Percentiles rank a stretch among this genome's conserved stretches.
Evolutionary conservation across 1,139 yeast genomes (phyloP).

Genomic region (Blastobotrys petasosporus): DNA sequence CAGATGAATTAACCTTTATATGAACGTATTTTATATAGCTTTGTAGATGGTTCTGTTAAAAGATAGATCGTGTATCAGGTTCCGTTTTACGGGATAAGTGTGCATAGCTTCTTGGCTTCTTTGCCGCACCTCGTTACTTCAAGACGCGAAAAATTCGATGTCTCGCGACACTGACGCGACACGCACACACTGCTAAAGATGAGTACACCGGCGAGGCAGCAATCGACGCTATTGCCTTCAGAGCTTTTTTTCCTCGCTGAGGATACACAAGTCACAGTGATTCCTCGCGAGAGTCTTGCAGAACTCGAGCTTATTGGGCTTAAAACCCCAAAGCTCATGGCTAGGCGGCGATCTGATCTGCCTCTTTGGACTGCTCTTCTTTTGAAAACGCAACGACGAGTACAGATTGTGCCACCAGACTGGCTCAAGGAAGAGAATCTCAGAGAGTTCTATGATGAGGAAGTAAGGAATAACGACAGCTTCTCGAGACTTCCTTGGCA

Average conservation of each 20-base stretch:
- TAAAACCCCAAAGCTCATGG: slow-evolving; percentile 47
- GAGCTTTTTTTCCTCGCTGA: slow-evolving; percentile 85
- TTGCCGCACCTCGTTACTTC: not conserved
- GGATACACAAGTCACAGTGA: slow-evolving; percentile 61
- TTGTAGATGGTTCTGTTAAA: too few relatives aligned
- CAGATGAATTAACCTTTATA: too few relatives aligned
- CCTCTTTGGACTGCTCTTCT: slow-evolving; percentile 88
- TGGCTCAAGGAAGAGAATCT: slow-evolving; percentile 70
- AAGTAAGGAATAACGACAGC: slow-evolving; percentile 47
- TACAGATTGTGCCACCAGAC: slow-evolving; percentile 77
- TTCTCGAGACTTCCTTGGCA: slow-evolving; percentile 76
- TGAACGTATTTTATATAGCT: too few relatives aligned
- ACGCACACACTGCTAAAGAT: not conserved
- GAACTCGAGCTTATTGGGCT: slow-evolving; percentile 56
- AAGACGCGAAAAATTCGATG: slow-evolving; percentile 1
- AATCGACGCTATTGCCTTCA: slow-evolving; percentile 59
- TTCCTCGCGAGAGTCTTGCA: slow-evolving; percentile 70
- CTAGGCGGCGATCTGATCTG: slow-evolving; percentile 64
- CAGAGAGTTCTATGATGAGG: slow-evolving; percentile 60
- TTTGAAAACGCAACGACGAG: slow-evolving; percentile 75
- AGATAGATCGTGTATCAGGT: too few relatives aligned
- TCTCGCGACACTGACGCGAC: not conserved
- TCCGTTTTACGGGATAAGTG: too few relatives aligned
- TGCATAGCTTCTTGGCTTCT: too few relatives aligned
- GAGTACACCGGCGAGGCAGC: slow-evolving; percentile 39